Percentiles rank a stretch among this genome's conserved stretches.
phyloP scores from a whole-genome alignment of 2,329 filamentous ascomycete genomes.

The Hypoxylon sp. region DNA sequence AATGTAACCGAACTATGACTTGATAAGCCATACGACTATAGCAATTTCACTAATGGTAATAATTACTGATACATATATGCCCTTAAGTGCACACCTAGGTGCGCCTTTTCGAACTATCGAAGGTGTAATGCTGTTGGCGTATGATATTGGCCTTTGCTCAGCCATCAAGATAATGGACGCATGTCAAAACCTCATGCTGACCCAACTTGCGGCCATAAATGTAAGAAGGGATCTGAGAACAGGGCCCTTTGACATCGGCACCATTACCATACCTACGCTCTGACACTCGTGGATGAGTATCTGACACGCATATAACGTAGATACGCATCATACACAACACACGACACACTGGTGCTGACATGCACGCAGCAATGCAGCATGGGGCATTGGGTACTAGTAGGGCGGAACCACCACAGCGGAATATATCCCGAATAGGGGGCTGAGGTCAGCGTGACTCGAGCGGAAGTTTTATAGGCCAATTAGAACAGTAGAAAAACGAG shows the following conservation, averaged over 20 bases:
- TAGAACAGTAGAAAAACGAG: not conserved
- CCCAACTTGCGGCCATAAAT: conserved; percentile 6
- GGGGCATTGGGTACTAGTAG: not conserved
- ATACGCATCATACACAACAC: conserved; percentile 5
- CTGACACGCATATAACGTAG: conserved; percentile 13
- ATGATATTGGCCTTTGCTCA: not conserved
- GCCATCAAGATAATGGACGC: not conserved
- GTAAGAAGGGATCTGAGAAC: conserved; percentile 9
- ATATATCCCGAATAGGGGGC: conserved; percentile 23
- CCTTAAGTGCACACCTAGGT: not conserved
- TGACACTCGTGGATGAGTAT: not conserved
- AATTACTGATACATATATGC: not conserved
- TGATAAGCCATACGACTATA: not conserved
- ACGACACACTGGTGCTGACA: not conserved
- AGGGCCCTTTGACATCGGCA: not conserved
- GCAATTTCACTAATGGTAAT: not conserved
- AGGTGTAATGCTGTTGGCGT: not conserved
- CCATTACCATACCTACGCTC: not conserved
- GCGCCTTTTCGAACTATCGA: not conserved
- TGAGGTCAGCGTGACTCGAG: conserved; percentile 17
- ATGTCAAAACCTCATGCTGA: conserved; percentile 1
- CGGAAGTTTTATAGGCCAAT: conserved; percentile 16
- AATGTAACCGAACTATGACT: not conserved
- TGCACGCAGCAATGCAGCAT: conserved; percentile 3
- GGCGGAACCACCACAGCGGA: conserved; percentile 14